phyloP scores from a whole-genome alignment of 2,329 filamentous ascomycete genomes.

The Teratosphaeria pseudoeucalypti region DNA sequence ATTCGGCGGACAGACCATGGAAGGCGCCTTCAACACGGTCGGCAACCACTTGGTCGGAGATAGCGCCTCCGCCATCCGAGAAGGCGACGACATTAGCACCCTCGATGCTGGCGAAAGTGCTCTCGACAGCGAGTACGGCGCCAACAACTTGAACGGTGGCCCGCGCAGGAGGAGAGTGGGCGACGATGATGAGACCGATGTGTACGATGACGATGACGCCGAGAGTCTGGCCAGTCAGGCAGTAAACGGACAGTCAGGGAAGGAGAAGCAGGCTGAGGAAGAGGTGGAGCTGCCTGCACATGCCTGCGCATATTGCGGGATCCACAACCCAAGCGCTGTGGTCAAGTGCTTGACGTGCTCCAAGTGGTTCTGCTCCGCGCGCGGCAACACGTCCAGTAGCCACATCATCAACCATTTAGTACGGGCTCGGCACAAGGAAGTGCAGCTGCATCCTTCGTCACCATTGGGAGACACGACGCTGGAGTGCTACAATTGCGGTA shows the following conservation, averaged over 20 bases:
- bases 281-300: slow-evolving; percentile 79
- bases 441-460: slow-evolving; percentile 88
- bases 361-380: slow-evolving; percentile 98
- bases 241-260: slow-evolving; percentile 40
- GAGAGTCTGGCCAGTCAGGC: slow-evolving; percentile 71
- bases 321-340: slow-evolving; percentile 88
- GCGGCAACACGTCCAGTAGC: slow-evolving; percentile 90
- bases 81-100: slow-evolving; percentile 53
- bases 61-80: slow-evolving; percentile 78
- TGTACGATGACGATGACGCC: slow-evolving; percentile 59
- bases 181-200: slow-evolving; percentile 80
- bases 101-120: slow-evolving; percentile 59
- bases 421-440: slow-evolving; percentile 94
- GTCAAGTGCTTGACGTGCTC: slow-evolving; percentile 92
- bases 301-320: slow-evolving; percentile 96
- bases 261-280: slow-evolving; percentile 62
- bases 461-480: slow-evolving; percentile 90
- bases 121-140: slow-evolving; percentile 53
- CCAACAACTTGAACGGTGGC: slow-evolving; percentile 49
- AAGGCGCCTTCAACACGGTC: slow-evolving; percentile 79
- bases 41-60: slow-evolving; percentile 80
- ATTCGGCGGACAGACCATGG: slow-evolving; percentile 43
- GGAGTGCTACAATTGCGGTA: slow-evolving; percentile 98
- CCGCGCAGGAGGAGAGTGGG: slow-evolving; percentile 62
- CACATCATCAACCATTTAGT: slow-evolving; percentile 98